Percentiles rank a stretch among this genome's conserved stretches.
phyloP scores from a whole-genome alignment of 495 filamentous ascomycete genomes.

The Penicillium coffeae region DNA sequence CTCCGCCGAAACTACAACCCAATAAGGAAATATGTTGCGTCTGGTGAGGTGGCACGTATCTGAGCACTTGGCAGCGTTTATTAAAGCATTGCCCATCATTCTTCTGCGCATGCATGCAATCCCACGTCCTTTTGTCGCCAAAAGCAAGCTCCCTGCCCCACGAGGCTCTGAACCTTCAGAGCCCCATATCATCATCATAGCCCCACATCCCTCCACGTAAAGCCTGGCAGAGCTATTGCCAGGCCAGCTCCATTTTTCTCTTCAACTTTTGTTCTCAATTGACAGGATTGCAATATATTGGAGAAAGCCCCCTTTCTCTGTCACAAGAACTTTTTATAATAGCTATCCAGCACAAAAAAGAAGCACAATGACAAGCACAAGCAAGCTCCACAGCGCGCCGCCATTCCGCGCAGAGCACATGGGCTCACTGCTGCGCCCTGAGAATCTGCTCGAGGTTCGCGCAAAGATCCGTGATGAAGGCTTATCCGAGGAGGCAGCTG shows the following conservation, averaged over 20 bases:
- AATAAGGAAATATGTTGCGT: no score
- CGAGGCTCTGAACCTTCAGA: not conserved
- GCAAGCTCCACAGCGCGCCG: slow-evolving; percentile 33
- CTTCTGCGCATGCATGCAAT: no score
- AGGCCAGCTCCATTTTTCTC: not conserved
- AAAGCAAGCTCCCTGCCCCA: not conserved
- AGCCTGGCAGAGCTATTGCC: not conserved
- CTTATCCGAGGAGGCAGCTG: slow-evolving; percentile 32
- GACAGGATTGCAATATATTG: no score
- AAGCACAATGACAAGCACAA: slow-evolving; percentile 15
- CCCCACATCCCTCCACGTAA: slow-evolving; percentile 9
- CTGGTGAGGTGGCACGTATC: no score
- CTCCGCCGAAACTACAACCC: no score
- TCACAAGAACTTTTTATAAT: not conserved
- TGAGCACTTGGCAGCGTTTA: no score
- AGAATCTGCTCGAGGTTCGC: slow-evolving; percentile 55
- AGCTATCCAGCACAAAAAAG: not conserved
- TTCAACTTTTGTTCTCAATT: not conserved
- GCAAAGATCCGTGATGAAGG: slow-evolving; percentile 46
- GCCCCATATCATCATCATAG: not conserved
- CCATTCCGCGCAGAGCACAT: slow-evolving; percentile 72
- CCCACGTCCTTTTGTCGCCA: not conserved
- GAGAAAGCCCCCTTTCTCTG: no score
- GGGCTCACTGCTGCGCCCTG: slow-evolving; percentile 64
- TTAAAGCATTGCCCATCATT: no score